Evolutionary conservation across 2,329 filamentous ascomycete genomes (phyloP).

Genomic region (Aspergillus sclerotialis): DNA sequence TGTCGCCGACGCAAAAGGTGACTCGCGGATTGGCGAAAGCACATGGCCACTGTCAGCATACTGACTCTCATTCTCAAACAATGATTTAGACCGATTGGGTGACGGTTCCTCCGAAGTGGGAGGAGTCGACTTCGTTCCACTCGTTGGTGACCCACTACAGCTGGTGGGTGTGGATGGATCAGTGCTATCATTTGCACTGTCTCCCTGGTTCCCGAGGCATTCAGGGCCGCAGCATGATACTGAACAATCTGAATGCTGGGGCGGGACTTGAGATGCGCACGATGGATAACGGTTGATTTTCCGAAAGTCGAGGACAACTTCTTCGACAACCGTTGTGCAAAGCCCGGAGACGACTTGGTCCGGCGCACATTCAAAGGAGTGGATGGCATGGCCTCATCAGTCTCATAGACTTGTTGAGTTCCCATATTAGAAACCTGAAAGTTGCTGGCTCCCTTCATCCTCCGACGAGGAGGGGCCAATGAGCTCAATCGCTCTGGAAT

Average conservation of each 20-base stretch:
- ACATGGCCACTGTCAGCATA: not conserved
- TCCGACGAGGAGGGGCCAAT: too few relatives aligned
- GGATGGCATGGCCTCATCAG: too few relatives aligned
- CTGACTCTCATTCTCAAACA: not conserved
- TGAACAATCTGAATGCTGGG: constrained; percentile 22
- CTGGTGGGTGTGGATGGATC: constrained; percentile 24
- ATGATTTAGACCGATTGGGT: constrained; percentile 9
- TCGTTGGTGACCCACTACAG: constrained; percentile 21
- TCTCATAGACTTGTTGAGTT: too few relatives aligned
- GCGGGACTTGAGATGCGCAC: constrained; percentile 25
- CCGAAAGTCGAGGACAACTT: constrained; percentile 34
- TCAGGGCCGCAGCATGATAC: constrained; percentile 5
- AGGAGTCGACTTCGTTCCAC: constrained; percentile 24
- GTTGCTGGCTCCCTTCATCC: too few relatives aligned
- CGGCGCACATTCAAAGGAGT: constrained; percentile 5
- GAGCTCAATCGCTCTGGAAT: too few relatives aligned
- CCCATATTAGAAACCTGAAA: too few relatives aligned
- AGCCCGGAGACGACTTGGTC: constrained; percentile 18
- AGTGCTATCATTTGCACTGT: constrained; percentile 26
- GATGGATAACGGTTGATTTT: constrained; percentile 34
- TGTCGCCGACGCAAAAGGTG: constrained; percentile 18
- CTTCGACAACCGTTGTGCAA: constrained; percentile 28
- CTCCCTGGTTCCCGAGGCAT: constrained; percentile 15
- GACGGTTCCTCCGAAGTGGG: constrained; percentile 28
- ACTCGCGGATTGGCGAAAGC: constrained; percentile 7